Evolutionary conservation across 352 stramenopile genomes (phyloP).

Genomic region (Phytopythium sindhum): DNA sequence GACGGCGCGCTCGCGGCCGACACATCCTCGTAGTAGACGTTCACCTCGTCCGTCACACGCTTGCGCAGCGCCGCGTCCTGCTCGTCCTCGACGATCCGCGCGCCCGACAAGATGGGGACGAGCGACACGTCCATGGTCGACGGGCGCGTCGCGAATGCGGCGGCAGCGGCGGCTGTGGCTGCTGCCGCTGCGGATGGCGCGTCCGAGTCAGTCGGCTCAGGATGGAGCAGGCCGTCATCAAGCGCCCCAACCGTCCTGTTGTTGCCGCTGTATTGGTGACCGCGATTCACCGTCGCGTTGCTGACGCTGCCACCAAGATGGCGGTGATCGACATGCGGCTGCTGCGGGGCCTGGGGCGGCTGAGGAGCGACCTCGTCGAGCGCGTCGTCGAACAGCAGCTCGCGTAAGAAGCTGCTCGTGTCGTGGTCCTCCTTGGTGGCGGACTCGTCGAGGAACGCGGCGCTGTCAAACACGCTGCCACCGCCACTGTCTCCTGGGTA

Average conservation of each 20-base stretch:
- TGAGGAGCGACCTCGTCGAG: conserved; percentile 28
- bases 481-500: conserved; percentile 4
- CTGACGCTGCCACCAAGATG: conserved; percentile 16
- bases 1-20: conserved; percentile 26
- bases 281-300: not conserved
- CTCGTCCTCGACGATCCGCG: conserved; percentile 12
- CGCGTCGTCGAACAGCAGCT: conserved; percentile 44
- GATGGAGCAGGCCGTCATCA: not conserved
- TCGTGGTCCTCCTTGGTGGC: conserved; percentile 39
- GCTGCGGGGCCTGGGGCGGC: conserved; percentile 24
- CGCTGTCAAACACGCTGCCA: conserved; percentile 20
- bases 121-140: conserved; percentile 4
- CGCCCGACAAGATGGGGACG: not conserved
- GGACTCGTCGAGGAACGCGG: conserved; percentile 37
- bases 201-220: not conserved
- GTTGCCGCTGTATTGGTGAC: not conserved
- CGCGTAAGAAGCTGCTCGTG: conserved; percentile 41
- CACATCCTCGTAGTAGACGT: conserved; percentile 38
- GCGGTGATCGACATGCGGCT: conserved; percentile 17
- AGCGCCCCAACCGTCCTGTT: not conserved
- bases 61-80: conserved; percentile 29
- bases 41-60: conserved; percentile 33
- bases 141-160: not conserved
- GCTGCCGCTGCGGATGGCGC: not conserved
- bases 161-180: not conserved